These are phyloP conservation scores for Starmerella vaccinii DNA, from an alignment of 805 yeast genomes.

Conservation along the genomic window DNA sequence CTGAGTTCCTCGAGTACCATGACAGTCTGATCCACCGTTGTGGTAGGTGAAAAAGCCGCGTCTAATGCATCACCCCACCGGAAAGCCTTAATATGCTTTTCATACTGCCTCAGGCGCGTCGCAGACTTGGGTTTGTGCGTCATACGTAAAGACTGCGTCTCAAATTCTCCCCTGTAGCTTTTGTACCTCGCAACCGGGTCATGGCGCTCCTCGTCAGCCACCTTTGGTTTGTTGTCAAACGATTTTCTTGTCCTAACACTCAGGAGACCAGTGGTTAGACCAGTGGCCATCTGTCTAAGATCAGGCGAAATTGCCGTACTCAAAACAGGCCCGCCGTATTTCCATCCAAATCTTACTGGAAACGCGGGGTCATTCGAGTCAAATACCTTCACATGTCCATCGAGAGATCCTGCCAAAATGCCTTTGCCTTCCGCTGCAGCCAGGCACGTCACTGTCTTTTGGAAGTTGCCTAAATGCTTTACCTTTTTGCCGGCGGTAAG, in stretches of 20 bases:
- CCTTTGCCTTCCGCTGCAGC: constrained; percentile 65
- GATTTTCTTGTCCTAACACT: constrained; percentile 81
- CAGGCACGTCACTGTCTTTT: constrained; percentile 83
- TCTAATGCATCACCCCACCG: constrained; percentile 91
- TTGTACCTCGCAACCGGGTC: constrained; percentile 57
- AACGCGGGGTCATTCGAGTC: constrained; percentile 56
- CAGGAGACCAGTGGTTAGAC: constrained; percentile 78
- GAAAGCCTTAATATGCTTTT: constrained; percentile 73
- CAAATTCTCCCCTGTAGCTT: constrained; percentile 83
- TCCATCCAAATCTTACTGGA: constrained; percentile 95
- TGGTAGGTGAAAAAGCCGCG: constrained; percentile 68
- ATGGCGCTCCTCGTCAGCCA: constrained; percentile 12
- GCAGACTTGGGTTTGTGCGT: constrained; percentile 36
- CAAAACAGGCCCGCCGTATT: constrained; percentile 86
- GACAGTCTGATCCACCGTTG: constrained; percentile 67
- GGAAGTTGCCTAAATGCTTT: constrained; percentile 72
- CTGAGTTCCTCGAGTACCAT: constrained; percentile 80
- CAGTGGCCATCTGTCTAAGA: constrained; percentile 81
- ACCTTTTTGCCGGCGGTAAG: constrained; percentile 63
- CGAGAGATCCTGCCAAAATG: constrained; percentile 86
- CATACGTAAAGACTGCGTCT: constrained; percentile 47
- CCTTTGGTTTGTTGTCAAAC: constrained; percentile 35
- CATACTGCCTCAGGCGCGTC: constrained; percentile 62
- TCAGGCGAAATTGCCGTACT: constrained; percentile 84
- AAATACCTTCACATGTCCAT: constrained; percentile 94